phyloP scores from a whole-genome alignment of 2,329 filamentous ascomycete genomes.

The Pseudogymnoascus sp. region DNA sequence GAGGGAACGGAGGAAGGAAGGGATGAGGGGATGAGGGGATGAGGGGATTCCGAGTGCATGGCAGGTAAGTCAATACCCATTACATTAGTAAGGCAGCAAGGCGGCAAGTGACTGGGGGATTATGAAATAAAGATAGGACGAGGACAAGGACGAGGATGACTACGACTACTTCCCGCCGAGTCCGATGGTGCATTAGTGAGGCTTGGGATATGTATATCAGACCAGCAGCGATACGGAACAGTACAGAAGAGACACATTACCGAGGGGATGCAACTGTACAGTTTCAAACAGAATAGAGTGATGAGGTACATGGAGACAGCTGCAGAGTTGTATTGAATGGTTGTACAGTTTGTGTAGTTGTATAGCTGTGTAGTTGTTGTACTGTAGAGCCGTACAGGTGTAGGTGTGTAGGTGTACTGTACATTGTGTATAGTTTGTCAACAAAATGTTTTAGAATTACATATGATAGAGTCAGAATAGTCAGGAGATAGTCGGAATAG shows the following conservation, averaged over 20 bases:
- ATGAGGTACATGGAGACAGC: not conserved
- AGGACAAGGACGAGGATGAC: too few species aligned
- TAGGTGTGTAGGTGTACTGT: not conserved
- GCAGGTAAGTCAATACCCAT: too few species aligned
- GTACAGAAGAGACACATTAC: not conserved
- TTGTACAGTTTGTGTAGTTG: too few species aligned
- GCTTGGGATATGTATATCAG: not conserved
- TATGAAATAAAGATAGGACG: not conserved
- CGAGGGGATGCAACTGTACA: not conserved
- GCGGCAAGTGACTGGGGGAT: not conserved
- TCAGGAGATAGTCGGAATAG: too few species aligned
- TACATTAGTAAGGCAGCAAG: not conserved
- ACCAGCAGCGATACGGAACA: not conserved
- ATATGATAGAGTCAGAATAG: not conserved
- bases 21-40: too few species aligned
- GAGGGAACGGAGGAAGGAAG: not conserved
- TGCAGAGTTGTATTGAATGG: too few species aligned
- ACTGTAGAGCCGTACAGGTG: not conserved
- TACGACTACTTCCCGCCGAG: not conserved
- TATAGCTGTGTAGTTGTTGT: not conserved
- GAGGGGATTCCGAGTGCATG: not conserved
- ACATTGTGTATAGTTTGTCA: too few species aligned
- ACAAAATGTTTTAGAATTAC: not conserved
- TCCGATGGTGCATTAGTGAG: not conserved
- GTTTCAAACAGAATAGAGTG: not conserved